phyloP scores from a whole-genome alignment of 2,329 filamentous ascomycete genomes.

The Pseudocercospora macadamiae region DNA sequence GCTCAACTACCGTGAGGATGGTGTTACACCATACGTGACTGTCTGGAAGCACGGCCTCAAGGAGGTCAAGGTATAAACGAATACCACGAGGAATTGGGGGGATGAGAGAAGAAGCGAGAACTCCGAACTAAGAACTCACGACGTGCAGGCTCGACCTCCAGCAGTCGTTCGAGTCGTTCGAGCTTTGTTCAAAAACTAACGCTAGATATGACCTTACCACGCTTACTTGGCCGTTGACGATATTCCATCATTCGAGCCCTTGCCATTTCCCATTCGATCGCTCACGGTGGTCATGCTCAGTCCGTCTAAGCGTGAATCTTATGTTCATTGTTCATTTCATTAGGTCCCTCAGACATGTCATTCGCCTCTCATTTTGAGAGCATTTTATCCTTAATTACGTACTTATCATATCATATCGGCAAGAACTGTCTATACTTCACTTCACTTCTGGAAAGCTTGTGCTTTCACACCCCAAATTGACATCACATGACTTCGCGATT shows the following conservation, averaged over 20 bases:
- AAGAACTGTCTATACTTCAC: too few species aligned
- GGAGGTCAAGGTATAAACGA: slow-evolving; percentile 83
- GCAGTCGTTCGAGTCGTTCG: not conserved
- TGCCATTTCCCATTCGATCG: not conserved
- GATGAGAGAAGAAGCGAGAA: slow-evolving; percentile 1
- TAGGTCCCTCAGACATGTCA: too few species aligned
- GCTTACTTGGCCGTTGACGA: not conserved
- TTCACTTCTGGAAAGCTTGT: too few species aligned
- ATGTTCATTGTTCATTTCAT: too few species aligned
- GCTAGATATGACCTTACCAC: slow-evolving; percentile 2
- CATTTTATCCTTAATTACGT: too few species aligned
- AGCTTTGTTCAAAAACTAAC: not conserved
- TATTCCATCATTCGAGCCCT: not conserved
- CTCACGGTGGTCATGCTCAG: not conserved
- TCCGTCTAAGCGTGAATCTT: too few species aligned
- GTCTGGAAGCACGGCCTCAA: slow-evolving; percentile 94
- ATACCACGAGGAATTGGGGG: not conserved
- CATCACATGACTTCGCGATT: not conserved
- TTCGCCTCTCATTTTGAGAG: too few species aligned
- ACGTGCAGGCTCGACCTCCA: not conserved
- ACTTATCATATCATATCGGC: too few species aligned
- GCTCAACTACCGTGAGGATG: slow-evolving; percentile 97
- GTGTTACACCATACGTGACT: slow-evolving; percentile 83
- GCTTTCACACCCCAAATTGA: not conserved
- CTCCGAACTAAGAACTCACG: not conserved